Conservation (phyloP, 2,329 filamentous ascomycete genomes). For the Cephalotrichum gorgonifer region DNA sequence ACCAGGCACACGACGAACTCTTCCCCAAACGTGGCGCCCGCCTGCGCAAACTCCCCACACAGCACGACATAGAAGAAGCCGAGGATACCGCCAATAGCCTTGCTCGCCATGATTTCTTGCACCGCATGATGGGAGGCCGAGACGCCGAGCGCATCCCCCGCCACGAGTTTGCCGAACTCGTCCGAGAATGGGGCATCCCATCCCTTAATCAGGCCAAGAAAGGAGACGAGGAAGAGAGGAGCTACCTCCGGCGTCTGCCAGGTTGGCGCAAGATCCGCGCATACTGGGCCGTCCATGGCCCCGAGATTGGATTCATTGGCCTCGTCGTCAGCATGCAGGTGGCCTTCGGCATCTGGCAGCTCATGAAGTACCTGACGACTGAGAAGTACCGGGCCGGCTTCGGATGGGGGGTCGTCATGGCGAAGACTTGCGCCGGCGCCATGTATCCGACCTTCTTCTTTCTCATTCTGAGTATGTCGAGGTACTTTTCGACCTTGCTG, state of each 20-base stretch:
- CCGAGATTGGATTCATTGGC: slow-evolving; percentile 36
- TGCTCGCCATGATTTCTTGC: slow-evolving; percentile 38
- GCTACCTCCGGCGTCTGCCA: slow-evolving; percentile 33
- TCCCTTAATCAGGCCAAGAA: slow-evolving; percentile 35
- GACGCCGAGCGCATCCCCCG: slow-evolving; percentile 30
- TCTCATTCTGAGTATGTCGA: slow-evolving; percentile 45
- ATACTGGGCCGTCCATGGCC: slow-evolving; percentile 45
- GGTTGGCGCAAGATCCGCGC: slow-evolving; percentile 34
- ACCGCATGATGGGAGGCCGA: slow-evolving; percentile 34
- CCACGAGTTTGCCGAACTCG: slow-evolving; percentile 31
- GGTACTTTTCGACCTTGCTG: slow-evolving; percentile 42
- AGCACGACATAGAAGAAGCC: slow-evolving; percentile 31
- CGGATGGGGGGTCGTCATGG: slow-evolving; percentile 45
- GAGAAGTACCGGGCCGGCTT: slow-evolving; percentile 35
- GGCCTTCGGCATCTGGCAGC: slow-evolving; percentile 44
- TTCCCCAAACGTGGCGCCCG: slow-evolving; percentile 28
- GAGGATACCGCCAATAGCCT: slow-evolving; percentile 22
- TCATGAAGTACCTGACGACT: slow-evolving; percentile 38
- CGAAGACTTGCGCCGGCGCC: slow-evolving; percentile 43
- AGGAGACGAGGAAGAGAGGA: slow-evolving; percentile 32
- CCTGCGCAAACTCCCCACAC: slow-evolving; percentile 7
- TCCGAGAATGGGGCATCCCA: slow-evolving; percentile 35
- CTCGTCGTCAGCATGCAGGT: slow-evolving; percentile 36
- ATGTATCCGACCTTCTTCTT: slow-evolving; percentile 50
- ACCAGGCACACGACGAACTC: slow-evolving; percentile 40